Evolutionary conservation across 2,329 filamentous ascomycete species (phyloP).

Genomic region (Trichoderma oligosporum): DNA sequence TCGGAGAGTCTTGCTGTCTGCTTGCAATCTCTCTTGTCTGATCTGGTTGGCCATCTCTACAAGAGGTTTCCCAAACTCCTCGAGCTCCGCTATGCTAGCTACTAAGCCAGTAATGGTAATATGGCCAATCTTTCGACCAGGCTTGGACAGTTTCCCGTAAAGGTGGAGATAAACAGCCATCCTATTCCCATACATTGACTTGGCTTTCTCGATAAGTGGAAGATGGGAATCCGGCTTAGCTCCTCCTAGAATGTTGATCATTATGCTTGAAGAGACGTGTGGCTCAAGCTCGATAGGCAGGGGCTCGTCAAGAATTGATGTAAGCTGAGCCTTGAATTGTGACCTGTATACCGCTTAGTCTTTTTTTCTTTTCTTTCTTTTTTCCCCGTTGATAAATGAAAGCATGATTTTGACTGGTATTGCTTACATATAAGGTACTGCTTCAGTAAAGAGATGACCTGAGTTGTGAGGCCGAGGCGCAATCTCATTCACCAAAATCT

Average conservation of each 20-base stretch:
- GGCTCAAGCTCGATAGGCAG: constrained; percentile 54
- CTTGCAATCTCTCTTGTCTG: constrained; percentile 50
- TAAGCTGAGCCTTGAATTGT: constrained; percentile 87
- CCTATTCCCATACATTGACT: constrained; percentile 41
- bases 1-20: constrained; percentile 37
- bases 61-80: constrained; percentile 60
- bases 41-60: constrained; percentile 61
- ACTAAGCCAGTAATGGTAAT: constrained; percentile 73
- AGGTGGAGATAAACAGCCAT: constrained; percentile 67
- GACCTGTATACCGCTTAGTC: constrained; percentile 41
- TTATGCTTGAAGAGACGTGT: constrained; percentile 61
- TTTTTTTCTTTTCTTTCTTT: too few relatives aligned
- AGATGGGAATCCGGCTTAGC: constrained; percentile 61
- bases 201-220: constrained; percentile 44
- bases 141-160: constrained; percentile 86
- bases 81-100: constrained; percentile 58
- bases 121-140: constrained; percentile 91
- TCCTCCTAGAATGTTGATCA: constrained; percentile 78
- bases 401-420: too few relatives aligned
- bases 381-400: too few relatives aligned
- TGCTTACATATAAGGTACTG: constrained; percentile 62
- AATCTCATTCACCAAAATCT: constrained; percentile 72
- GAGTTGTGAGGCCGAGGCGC: constrained; percentile 83
- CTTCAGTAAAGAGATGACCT: constrained; percentile 93
- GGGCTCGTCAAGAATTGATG: constrained; percentile 69